phyloP scores from a whole-genome alignment of 2,329 filamentous ascomycete genomes.

The Myriosclerotinia scirpicola region DNA sequence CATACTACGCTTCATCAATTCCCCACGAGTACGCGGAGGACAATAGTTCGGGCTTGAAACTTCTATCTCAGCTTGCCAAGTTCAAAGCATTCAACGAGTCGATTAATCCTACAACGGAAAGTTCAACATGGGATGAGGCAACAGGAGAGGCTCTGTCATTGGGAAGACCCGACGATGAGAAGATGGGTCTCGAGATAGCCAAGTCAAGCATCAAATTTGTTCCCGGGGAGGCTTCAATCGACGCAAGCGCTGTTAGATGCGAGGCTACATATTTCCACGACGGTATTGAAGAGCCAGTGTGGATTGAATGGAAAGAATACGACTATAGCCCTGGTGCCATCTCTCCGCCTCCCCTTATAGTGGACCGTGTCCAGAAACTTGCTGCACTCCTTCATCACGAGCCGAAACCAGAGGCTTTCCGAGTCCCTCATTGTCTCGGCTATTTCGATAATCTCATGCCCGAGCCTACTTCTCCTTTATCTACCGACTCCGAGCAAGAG shows the following conservation, averaged over 20 bases:
- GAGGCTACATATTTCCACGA: conserved; percentile 44
- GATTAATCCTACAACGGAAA: conserved; percentile 42
- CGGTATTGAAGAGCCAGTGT: conserved; percentile 45
- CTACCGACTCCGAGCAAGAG: conserved; percentile 39
- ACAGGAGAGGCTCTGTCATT: conserved; percentile 46
- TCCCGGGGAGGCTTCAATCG: conserved; percentile 4
- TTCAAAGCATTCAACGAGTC: conserved; percentile 54
- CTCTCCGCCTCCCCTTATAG: conserved; percentile 45
- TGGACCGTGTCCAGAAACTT: conserved; percentile 49
- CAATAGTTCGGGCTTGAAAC: conserved; percentile 45
- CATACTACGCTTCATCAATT: conserved; percentile 22
- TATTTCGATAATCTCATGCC: conserved; percentile 49
- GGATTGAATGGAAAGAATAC: conserved; percentile 55
- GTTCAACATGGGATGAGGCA: conserved; percentile 42
- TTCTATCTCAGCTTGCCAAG: conserved; percentile 48
- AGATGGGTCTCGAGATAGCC: conserved; percentile 25
- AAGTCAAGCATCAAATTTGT: conserved; percentile 26
- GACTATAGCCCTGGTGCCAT: conserved; percentile 41
- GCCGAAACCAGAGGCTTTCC: conserved; percentile 51
- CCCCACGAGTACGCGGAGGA: conserved; percentile 34
- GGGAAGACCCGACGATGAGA: conserved; percentile 33
- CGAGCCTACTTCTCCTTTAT: conserved; percentile 12
- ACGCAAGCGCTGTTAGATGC: conserved; percentile 37
- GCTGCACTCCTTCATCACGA: conserved; percentile 50
- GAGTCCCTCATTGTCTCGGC: conserved; percentile 52